Evolutionary conservation across 78 protist species (phyloP).

Genomic region (Acrasis kona): DNA sequence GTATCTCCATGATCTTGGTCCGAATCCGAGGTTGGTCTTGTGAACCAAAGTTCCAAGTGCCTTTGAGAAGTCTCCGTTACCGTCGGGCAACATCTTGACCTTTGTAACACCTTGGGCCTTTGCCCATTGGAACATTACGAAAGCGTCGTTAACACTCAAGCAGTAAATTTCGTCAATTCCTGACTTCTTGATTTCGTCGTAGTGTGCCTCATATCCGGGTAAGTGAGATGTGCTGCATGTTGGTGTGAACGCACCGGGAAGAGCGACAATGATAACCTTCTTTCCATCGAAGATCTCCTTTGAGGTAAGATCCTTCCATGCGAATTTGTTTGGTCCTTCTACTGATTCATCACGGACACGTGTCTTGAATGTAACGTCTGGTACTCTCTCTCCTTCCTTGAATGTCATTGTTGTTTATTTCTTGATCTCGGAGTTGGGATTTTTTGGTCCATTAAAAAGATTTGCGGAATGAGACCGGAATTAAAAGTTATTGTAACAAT

Average conservation of each 20-base stretch:
- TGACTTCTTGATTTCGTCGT: constrained; percentile 9
- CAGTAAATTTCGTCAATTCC: constrained; percentile 19
- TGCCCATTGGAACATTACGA: constrained; percentile 27
- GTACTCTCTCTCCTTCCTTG: not conserved
- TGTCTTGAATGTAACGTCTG: not conserved
- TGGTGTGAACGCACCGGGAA: constrained; percentile 26
- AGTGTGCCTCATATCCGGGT: not conserved
- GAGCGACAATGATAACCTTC: constrained; percentile 7
- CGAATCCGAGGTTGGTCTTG: not conserved
- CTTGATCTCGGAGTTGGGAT: too few species aligned
- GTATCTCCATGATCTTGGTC: not conserved
- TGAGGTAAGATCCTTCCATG: not conserved
- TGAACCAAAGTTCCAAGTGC: not conserved
- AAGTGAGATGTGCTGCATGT: not conserved
- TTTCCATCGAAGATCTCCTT: constrained; percentile 1
- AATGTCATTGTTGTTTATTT: not conserved
- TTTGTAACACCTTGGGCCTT: not conserved
- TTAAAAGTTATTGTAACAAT: too few species aligned
- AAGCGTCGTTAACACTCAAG: constrained; percentile 29
- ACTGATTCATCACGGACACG: not conserved
- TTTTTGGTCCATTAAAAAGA: too few species aligned
- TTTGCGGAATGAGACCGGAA: too few species aligned
- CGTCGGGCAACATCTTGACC: not conserved
- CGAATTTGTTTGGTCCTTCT: too few species aligned
- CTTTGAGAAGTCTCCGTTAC: not conserved